Base-by-base conservation (phyloP, 108 stramenopile genomes). In the Fragilariopsis cylindrus region DNA sequence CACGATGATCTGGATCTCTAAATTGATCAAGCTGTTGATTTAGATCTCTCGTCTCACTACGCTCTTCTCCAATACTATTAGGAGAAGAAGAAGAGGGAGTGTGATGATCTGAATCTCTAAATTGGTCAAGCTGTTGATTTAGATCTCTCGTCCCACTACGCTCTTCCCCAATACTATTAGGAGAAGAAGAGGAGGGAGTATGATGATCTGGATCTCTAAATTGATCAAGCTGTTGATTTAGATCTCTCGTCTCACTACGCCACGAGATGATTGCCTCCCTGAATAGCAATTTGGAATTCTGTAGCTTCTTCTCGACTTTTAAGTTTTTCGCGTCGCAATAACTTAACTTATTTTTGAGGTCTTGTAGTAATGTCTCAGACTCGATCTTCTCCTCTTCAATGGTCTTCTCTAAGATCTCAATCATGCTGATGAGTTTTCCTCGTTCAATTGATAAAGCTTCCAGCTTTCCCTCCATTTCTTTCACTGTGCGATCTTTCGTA, bases 231-330 rank as follows among this genome's bases (percentile, higher is more conserved):
- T 76, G 56, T 43, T 43, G 16, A 3, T 70, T 56, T 40, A 69
- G 67, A 4, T 48, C 48, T 68, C 49, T 47, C 3, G 67, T 52
- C 45, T 68, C 67, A 44, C 9, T 48, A 50, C 67, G 7, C 67
- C 67, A 70, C 3, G 57, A 49, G 18, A 62, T 55, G 13, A 76
- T 12, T 40, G 69, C 69, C 18, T 76, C 76, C 45, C 57, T 62
- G 40, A 68, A 70, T 18, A 70, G 19, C 16, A 16, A 4, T 44
- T 70, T 70, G 1, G 76, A 76, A 11, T 63, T 44, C 3, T 70
- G 42, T 6, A 70, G 41, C 41, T 76, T 58, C 57, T 69, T 55
- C 6, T 41, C 47, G n/a, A 69, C 19, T 30, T 70, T 47, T 2
- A 13, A 46, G 2, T 70, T 57, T 21, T 76, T 47, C 6, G 62